Base-by-base conservation (phyloP, 768 basidiomycete species). In the Tricholomella constricta region DNA sequence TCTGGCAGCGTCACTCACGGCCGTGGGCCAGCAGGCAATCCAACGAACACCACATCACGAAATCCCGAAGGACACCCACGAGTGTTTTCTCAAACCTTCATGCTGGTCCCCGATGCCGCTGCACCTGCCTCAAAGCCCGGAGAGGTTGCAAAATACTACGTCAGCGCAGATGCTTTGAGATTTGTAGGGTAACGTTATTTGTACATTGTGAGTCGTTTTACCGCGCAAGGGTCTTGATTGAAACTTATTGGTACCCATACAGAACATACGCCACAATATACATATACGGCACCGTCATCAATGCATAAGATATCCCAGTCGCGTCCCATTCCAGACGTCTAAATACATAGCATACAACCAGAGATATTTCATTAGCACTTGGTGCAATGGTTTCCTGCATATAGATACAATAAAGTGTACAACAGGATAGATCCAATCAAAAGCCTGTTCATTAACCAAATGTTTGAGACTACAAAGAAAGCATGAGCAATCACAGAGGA, bases 71-170 rank as follows among this genome's bases (percentile, higher is more conserved):
- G 83, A 10, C 89, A 91, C 34, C 86, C 91, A 7, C 82, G 91
- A 34, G 89, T 92, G 45, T 94, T 94, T 70, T 86, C 87, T 15
- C 91, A 94, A 68, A 89, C 90, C 6, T 94, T 94, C 63, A 82
- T 94, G 75, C 84, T 94, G 31, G 82, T 86, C 9, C 89, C 89
- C 4, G 89, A 91, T 64, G 75, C 88, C 3, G 77, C 75, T 37
- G 83, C 85, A 26, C 77, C 86, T 2, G 77, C 83, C 15, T 77
- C 78, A 2, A 85, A 84, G 54, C 77, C 80, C 4, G 89, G 86
- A 51, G 88, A 89, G 63, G 81, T 89, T 0, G 87, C 88, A 8
- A 91, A 88, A 65, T 93, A 93, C 65, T 93, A 88, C 63, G 75
- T 94, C 50, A 83, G 83, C 54, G 83, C 89, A 10, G 91, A 93